Evolutionary conservation across 2,329 filamentous ascomycete species (phyloP).

Genomic region (Arthrobotrys megalospora): DNA sequence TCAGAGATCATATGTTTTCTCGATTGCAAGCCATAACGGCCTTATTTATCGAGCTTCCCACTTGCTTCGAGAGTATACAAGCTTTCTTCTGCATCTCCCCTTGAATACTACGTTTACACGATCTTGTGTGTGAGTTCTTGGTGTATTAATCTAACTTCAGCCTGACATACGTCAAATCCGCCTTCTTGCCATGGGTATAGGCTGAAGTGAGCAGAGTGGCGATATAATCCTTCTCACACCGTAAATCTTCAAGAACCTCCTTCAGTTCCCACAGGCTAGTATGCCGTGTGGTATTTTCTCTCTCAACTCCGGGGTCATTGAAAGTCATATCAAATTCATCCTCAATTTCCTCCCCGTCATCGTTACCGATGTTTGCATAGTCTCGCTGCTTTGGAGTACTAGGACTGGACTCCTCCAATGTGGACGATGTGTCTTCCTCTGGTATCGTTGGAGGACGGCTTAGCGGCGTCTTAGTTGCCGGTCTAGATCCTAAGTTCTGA

Average conservation of each 20-base stretch:
- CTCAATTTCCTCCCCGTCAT: background rate
- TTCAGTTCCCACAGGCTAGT: slow-evolving; percentile 27
- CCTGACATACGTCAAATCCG: slow-evolving; percentile 38
- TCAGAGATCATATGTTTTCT: too few species aligned
- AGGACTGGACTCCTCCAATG: background rate
- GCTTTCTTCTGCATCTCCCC: too few species aligned
- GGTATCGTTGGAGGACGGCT: background rate
- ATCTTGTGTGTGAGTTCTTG: background rate
- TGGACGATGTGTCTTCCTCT: background rate
- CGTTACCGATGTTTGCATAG: background rate
- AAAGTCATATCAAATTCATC: background rate
- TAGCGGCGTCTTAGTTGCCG: background rate
- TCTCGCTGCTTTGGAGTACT: slow-evolving; percentile 6
- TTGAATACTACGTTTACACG: too few species aligned
- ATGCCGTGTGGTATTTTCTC: background rate
- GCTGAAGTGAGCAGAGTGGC: slow-evolving; percentile 28
- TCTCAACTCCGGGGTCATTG: background rate
- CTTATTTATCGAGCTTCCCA: too few species aligned
- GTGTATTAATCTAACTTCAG: slow-evolving; percentile 13
- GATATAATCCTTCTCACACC: slow-evolving; percentile 42
- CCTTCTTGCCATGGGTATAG: slow-evolving; percentile 5
- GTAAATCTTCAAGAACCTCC: slow-evolving; percentile 27
- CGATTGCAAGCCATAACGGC: too few species aligned
- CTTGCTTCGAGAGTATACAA: too few species aligned
- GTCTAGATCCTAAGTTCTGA: background rate